Evolutionary conservation across 1,284 basidiomycete genomes (phyloP).

Genomic region (Ganoderma lingzhi): DNA sequence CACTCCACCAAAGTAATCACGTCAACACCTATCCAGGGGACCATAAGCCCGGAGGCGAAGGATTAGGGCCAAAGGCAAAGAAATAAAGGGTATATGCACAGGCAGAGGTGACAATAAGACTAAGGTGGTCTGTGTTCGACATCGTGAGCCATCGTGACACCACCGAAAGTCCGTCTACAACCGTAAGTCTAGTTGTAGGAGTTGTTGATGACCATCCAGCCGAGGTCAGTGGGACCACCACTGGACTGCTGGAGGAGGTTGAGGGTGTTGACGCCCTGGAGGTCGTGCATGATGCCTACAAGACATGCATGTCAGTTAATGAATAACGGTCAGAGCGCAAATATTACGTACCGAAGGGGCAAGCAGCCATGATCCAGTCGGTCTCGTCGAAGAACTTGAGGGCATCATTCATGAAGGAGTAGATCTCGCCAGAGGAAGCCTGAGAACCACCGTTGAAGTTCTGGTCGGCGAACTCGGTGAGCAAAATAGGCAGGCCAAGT

Average conservation of each 20-base stretch:
- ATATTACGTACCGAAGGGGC: slow-evolving; percentile 71
- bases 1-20: slow-evolving; percentile 26
- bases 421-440: slow-evolving; percentile 56
- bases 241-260: slow-evolving; percentile 61
- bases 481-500: slow-evolving; percentile 52
- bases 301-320: not conserved
- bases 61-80: slow-evolving; percentile 9
- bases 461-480: slow-evolving; percentile 80
- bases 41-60: slow-evolving; percentile 33
- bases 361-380: slow-evolving; percentile 64
- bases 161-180: not conserved
- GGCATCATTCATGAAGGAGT: slow-evolving; percentile 63
- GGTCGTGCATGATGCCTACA: slow-evolving; percentile 69
- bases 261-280: slow-evolving; percentile 71
- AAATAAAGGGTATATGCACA: slow-evolving; percentile 34
- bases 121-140: slow-evolving; percentile 11
- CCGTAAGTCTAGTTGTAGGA: slow-evolving; percentile 11
- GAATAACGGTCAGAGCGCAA: too few relatives aligned
- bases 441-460: slow-evolving; percentile 71
- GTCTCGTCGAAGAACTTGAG: slow-evolving; percentile 65
- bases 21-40: slow-evolving; percentile 40
- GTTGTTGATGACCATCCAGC: slow-evolving; percentile 45
- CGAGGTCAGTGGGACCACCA: slow-evolving; percentile 60
- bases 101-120: slow-evolving; percentile 12
- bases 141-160: not conserved